These are phyloP conservation scores for Pilaira anomala DNA, from an alignment of 192 early-diverging fungal species.

Conservation along the genomic window DNA sequence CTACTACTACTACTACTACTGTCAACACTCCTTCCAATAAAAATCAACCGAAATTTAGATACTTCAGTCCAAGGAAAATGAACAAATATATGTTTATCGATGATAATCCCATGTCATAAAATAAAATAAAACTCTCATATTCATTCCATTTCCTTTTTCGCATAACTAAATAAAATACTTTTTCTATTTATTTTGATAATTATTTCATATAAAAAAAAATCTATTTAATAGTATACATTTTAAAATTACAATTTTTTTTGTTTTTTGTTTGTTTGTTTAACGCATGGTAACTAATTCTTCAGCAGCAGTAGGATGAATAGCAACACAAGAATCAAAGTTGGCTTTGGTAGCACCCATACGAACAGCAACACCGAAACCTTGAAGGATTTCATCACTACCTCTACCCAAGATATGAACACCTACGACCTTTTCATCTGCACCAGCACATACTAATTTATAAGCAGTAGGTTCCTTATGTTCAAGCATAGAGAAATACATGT, in stretches of 20 bases:
- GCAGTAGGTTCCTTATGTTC: slow-evolving; percentile 84
- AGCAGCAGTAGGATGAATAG: slow-evolving; percentile 94
- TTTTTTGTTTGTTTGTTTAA: slow-evolving; percentile 40
- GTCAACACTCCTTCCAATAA: slow-evolving; percentile 15
- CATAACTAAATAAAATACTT: slow-evolving; percentile 9
- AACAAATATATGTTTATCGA: slow-evolving; percentile 43
- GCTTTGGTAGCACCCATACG: slow-evolving; percentile 98
- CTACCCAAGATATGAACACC: slow-evolving; percentile 91
- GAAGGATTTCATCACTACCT: slow-evolving; percentile 85
- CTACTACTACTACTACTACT: background rate
- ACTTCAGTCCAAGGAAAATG: slow-evolving; percentile 38
- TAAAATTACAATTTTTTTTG: background rate
- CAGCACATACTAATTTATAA: slow-evolving; percentile 87
- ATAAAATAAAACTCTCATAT: slow-evolving; percentile 6
- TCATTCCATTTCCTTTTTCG: no score
- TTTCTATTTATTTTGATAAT: background rate
- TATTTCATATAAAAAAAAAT: background rate
- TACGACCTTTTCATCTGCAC: slow-evolving; percentile 90
- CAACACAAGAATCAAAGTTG: slow-evolving; percentile 93
- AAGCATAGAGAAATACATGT: slow-evolving; percentile 85
- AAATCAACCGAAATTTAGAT: slow-evolving; percentile 35
- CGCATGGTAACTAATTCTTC: slow-evolving; percentile 74
- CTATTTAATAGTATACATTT: background rate
- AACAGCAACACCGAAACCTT: slow-evolving; percentile 95
- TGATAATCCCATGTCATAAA: slow-evolving; percentile 29